These are phyloP conservation scores for Cryptosporidium sp. DNA, from an alignment of 169 alveolate species.

Conservation along the genomic window DNA sequence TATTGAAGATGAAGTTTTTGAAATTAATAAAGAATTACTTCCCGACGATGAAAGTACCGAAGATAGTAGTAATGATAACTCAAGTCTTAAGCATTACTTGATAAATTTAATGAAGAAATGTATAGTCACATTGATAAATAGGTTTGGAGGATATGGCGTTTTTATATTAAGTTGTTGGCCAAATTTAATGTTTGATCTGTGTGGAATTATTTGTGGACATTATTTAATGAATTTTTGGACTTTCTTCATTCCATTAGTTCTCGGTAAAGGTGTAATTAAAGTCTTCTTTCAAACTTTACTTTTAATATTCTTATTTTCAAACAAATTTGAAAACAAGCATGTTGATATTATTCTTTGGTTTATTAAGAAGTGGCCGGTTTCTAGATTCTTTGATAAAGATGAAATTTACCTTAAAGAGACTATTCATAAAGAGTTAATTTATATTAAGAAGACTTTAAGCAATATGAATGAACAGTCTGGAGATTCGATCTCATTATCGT, in stretches of 20 bases:
- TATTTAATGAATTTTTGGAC: conserved; percentile 89
- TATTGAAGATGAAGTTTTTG: not conserved
- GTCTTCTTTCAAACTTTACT: conserved; percentile 85
- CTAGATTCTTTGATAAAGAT: conserved; percentile 8
- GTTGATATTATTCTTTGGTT: conserved; percentile 68
- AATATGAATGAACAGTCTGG: not conserved
- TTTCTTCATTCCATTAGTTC: conserved; percentile 91
- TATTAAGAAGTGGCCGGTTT: conserved; percentile 51
- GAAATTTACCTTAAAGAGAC: conserved; percentile 1
- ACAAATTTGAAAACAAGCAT: conserved; percentile 57
- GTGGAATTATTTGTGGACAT: conserved; percentile 94
- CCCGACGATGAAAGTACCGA: conserved; percentile 7
- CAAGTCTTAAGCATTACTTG: conserved; percentile 75
- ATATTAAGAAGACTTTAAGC: conserved; percentile 38
- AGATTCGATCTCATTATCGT: not conserved
- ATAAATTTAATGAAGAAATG: conserved; percentile 82
- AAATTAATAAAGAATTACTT: conserved; percentile 27
- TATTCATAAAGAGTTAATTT: conserved; percentile 25
- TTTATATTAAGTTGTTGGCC: conserved; percentile 89
- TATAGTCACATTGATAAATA: conserved; percentile 84
- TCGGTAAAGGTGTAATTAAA: conserved; percentile 92
- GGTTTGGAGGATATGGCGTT: conserved; percentile 90
- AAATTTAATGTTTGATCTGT: conserved; percentile 88
- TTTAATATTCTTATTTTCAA: conserved; percentile 85
- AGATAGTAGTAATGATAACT: conserved; percentile 61